Evolutionary conservation across 2,329 filamentous ascomycete species (phyloP).

Genomic region (Allantophomopsis cytisporea): DNA sequence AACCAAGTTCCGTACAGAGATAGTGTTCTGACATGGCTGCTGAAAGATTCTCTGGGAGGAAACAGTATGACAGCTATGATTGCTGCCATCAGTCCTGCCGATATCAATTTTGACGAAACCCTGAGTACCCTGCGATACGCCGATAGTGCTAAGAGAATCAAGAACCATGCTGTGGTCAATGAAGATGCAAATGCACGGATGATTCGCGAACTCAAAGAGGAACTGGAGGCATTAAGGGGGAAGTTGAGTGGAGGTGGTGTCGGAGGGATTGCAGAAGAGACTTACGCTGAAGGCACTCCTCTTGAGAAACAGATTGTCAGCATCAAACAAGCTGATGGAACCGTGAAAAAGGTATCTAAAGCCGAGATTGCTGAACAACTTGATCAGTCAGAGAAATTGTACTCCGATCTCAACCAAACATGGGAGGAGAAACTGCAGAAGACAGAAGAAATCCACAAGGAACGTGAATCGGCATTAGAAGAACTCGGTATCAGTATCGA

Average conservation of each 20-base stretch:
- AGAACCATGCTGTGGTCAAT: constrained; percentile 99
- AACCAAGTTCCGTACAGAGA: constrained; percentile 90
- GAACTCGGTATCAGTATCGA: constrained; percentile 98
- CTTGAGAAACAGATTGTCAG: constrained; percentile 93
- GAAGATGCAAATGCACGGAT: constrained; percentile 98
- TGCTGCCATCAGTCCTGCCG: constrained; percentile 91
- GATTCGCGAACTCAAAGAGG: constrained; percentile 96
- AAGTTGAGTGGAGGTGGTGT: constrained; percentile 57
- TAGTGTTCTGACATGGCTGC: constrained; percentile 86
- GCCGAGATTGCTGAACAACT: constrained; percentile 96
- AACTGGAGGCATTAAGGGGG: constrained; percentile 70
- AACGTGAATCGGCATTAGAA: constrained; percentile 86
- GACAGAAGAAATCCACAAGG: constrained; percentile 95
- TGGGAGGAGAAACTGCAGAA: constrained; percentile 96
- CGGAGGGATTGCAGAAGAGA: constrained; percentile 52
- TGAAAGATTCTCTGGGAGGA: constrained; percentile 93
- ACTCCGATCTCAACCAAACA: constrained; percentile 92
- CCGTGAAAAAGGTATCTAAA: constrained; percentile 90
- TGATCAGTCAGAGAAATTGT: constrained; percentile 89
- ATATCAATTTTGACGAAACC: constrained; percentile 98
- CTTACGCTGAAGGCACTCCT: constrained; percentile 86
- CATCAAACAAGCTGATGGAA: constrained; percentile 75
- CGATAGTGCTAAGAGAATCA: constrained; percentile 96
- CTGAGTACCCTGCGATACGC: constrained; percentile 91
- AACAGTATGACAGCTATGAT: constrained; percentile 99